Evolutionary conservation across 805 yeast species (phyloP).

Genomic region (Cyberlindnera galapagoensis): DNA sequence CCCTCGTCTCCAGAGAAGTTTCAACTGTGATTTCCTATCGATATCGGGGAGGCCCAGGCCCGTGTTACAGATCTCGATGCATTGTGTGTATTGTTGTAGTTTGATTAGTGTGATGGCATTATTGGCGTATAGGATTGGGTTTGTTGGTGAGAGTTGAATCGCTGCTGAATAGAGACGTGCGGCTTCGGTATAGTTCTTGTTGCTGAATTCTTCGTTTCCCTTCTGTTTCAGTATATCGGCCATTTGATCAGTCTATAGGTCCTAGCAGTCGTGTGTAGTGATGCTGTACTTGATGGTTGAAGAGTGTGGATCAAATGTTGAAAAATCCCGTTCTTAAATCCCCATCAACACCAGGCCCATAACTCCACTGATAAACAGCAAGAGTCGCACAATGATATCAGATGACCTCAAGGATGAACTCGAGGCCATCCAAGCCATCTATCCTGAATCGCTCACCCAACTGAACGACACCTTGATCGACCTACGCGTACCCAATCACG

Average conservation of each 20-base stretch:
- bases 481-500: slow-evolving; percentile 56
- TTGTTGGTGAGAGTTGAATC: slow-evolving; percentile 37
- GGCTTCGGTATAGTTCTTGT: slow-evolving; percentile 42
- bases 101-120: slow-evolving; percentile 61
- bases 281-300: no score
- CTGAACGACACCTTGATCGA: slow-evolving; percentile 33
- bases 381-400: slow-evolving; percentile 15
- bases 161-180: slow-evolving; percentile 51
- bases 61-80: slow-evolving; percentile 40
- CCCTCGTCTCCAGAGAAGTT: slow-evolving; percentile 48
- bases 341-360: no score
- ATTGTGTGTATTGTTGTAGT: slow-evolving; percentile 40
- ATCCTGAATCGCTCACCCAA: slow-evolving; percentile 51
- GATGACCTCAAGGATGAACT: slow-evolving; percentile 66
- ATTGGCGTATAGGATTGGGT: slow-evolving; percentile 59
- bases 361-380: no score
- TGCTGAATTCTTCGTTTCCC: slow-evolving; percentile 51
- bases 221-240: slow-evolving; percentile 24
- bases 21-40: slow-evolving; percentile 31
- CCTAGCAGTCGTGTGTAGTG: no score
- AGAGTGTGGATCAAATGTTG: no score
- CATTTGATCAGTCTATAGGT: no score
- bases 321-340: no score
- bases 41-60: slow-evolving; percentile 37
- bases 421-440: slow-evolving; percentile 81